phyloP scores from a whole-genome alignment of 1,139 yeast genomes.

The Candida gigantensis region DNA sequence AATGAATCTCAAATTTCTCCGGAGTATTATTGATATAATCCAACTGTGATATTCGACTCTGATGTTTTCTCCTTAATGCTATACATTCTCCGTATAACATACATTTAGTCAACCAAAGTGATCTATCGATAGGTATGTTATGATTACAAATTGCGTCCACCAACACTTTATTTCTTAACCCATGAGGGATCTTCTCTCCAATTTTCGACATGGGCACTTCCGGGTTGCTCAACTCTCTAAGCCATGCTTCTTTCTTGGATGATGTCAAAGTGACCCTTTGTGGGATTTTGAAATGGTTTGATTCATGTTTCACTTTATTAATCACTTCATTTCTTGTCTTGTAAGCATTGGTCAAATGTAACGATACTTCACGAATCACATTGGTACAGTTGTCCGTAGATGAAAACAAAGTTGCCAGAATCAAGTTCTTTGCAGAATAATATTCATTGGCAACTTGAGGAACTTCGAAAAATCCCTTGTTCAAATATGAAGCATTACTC shows the following conservation, averaged over 20 bases:
- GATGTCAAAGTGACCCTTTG: conserved; percentile 89
- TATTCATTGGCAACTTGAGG: conserved; percentile 58
- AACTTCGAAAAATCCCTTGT: conserved; percentile 52
- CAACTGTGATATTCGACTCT: conserved; percentile 18
- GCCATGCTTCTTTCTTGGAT: conserved; percentile 82
- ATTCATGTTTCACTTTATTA: conserved; percentile 57
- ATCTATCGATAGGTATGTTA: conserved; percentile 71
- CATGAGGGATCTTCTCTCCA: conserved; percentile 87
- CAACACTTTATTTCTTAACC: conserved; percentile 70
- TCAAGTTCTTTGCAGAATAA: conserved; percentile 53
- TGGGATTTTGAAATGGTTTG: conserved; percentile 68
- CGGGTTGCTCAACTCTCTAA: conserved; percentile 72
- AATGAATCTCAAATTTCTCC: conserved; percentile 51
- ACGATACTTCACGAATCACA: conserved; percentile 45
- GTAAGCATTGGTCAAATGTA: conserved; percentile 62
- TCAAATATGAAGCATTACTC: conserved; percentile 35
- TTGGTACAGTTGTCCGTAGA: conserved; percentile 40
- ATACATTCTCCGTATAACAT: conserved; percentile 81
- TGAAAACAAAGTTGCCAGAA: conserved; percentile 44
- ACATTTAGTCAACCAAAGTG: conserved; percentile 88
- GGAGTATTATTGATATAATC: too few relatives aligned
- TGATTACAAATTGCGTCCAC: conserved; percentile 71
- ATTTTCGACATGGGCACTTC: conserved; percentile 64
- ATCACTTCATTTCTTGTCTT: conserved; percentile 61
- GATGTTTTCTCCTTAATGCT: conserved; percentile 57